These are phyloP conservation scores for Epichloe gansuensis DNA, from an alignment of 2,329 filamentous ascomycete species.

Conservation along the genomic window DNA sequence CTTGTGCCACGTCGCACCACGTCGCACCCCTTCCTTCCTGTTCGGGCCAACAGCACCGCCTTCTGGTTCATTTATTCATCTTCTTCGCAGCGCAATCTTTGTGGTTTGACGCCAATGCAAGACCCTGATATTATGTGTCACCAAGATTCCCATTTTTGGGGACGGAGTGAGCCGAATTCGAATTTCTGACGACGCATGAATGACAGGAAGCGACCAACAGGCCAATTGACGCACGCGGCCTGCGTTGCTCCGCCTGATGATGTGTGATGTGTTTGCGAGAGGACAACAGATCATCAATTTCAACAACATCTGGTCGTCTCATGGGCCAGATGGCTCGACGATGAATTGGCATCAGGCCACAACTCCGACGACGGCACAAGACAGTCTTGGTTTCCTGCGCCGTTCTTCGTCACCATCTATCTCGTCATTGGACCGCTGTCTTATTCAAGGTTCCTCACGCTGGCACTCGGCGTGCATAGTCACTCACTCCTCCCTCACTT, in stretches of 20 bases:
- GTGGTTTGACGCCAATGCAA: constrained; percentile 2
- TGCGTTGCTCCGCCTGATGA: background rate
- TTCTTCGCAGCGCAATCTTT: background rate
- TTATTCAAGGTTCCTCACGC: background rate
- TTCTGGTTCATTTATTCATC: too few species aligned
- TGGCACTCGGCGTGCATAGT: background rate
- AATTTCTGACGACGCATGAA: background rate
- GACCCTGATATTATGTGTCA: constrained; percentile 1
- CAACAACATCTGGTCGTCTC: too few species aligned
- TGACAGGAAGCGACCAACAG: constrained; percentile 1
- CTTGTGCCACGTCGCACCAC: too few species aligned
- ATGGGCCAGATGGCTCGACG: too few species aligned
- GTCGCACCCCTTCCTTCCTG: constrained; percentile 2
- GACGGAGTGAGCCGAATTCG: background rate
- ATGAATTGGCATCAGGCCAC: too few species aligned
- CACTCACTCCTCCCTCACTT: background rate
- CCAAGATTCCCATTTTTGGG: background rate
- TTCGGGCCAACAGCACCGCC: background rate
- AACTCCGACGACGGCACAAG: too few species aligned
- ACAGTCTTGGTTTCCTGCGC: too few species aligned
- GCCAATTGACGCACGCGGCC: background rate
- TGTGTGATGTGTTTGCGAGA: too few species aligned
- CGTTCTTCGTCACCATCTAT: too few species aligned
- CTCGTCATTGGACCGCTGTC: too few species aligned
- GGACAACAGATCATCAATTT: too few species aligned